Conservation (phyloP, 768 basidiomycete genomes). For the Kwoniella botswanensis region DNA sequence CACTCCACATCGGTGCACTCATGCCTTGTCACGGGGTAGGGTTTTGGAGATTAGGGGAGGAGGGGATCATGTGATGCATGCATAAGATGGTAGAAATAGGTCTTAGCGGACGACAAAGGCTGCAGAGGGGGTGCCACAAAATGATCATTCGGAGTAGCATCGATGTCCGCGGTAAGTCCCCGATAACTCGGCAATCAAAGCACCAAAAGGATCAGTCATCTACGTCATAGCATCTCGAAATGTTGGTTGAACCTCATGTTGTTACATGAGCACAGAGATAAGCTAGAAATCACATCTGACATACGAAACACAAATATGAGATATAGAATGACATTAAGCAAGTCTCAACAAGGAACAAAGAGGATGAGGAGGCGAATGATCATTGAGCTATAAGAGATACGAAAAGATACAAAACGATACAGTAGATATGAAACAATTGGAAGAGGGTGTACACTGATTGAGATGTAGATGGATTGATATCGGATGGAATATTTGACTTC, state of each 20-base stretch:
- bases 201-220: not conserved
- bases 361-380: not conserved
- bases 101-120: too few species aligned
- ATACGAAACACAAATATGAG: not conserved
- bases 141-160: too few species aligned
- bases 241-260: not conserved
- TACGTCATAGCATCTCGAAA: not conserved
- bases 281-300: not conserved
- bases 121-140: too few species aligned
- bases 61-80: not conserved
- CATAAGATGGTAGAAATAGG: not conserved
- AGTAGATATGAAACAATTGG: not conserved
- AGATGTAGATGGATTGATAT: not conserved
- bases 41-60: not conserved
- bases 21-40: not conserved
- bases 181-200: slow-evolving; percentile 8
- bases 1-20: too few species aligned
- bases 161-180: too few species aligned
- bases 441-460: slow-evolving; percentile 26
- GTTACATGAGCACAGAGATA: too few species aligned
- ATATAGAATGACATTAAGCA: not conserved
- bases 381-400: not conserved
- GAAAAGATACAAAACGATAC: not conserved
- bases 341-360: not conserved
- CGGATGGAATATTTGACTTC: not conserved